Percentiles rank a stretch among this genome's conserved stretches.
Evolutionary conservation across 768 basidiomycete genomes (phyloP).

Genomic region (Exidia glandulosa): DNA sequence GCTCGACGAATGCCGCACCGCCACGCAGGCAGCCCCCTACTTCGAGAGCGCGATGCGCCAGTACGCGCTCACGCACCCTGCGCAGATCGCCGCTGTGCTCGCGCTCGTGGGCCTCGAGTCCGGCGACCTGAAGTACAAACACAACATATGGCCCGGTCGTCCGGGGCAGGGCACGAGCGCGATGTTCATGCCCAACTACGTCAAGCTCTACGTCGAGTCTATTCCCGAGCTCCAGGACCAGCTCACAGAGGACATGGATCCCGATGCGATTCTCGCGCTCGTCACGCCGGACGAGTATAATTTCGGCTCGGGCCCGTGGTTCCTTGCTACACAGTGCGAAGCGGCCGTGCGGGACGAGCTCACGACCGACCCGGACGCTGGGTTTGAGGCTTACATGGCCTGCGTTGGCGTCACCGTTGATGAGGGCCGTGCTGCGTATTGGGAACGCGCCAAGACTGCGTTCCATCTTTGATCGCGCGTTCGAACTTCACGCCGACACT

Average conservation of each 20-base stretch:
- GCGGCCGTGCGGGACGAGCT: neutral
- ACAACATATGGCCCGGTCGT: neutral
- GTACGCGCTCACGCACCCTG: neutral
- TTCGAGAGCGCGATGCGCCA: neutral
- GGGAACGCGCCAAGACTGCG: neutral
- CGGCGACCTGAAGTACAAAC: neutral
- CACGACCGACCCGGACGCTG: neutral
- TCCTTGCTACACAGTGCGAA: neutral
- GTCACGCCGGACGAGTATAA: neutral
- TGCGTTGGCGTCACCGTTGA: neutral
- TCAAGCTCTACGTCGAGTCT: neutral
- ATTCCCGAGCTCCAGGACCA: neutral
- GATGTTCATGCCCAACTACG: neutral
- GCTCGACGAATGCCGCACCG: neutral
- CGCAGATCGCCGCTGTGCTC: neutral
- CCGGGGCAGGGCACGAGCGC: neutral
- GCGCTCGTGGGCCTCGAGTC: neutral
- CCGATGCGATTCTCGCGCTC: neutral
- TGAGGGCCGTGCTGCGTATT: neutral
- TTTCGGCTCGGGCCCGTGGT: neutral
- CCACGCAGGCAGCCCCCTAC: neutral
- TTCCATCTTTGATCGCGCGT: neutral
- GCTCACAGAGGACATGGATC: neutral
- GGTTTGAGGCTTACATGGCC: neutral
- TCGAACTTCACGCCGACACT: too few relatives aligned